phyloP scores from a whole-genome alignment of 1,284 basidiomycete species.

The Leccinum ponderosum region DNA sequence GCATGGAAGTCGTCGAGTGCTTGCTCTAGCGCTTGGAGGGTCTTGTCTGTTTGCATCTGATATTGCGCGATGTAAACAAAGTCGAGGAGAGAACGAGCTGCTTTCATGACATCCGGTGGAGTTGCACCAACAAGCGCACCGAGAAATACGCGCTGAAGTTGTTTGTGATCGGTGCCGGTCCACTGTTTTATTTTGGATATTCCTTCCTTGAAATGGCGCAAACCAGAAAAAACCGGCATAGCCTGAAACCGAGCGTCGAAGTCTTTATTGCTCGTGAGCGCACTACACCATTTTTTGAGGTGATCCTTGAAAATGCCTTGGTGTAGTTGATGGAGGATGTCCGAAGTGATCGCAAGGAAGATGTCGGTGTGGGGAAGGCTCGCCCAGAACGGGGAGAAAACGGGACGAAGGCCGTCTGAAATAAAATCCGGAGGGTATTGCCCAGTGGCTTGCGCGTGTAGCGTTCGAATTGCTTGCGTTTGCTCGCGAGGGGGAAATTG shows the following conservation, averaged over 20 bases:
- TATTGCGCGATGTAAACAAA: slow-evolving; percentile 1
- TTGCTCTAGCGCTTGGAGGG: background rate
- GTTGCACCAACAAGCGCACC: background rate
- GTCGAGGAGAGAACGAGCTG: background rate
- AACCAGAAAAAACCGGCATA: background rate
- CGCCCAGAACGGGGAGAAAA: slow-evolving; percentile 1
- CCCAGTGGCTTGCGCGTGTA: background rate
- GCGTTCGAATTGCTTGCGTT: background rate
- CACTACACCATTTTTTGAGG: background rate
- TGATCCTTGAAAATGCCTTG: slow-evolving; percentile 7
- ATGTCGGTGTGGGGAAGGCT: background rate
- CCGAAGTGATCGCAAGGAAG: background rate
- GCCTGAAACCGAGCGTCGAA: background rate
- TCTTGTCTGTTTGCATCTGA: background rate
- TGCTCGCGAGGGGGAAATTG: background rate
- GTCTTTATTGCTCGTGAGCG: background rate
- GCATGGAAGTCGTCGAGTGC: background rate
- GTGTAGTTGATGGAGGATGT: background rate
- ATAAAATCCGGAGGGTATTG: background rate
- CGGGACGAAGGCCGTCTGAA: background rate
- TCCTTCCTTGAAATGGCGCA: background rate
- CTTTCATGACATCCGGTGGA: background rate
- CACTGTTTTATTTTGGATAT: background rate
- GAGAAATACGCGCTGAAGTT: background rate
- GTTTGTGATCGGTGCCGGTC: background rate